phyloP scores from a whole-genome alignment of 306 rosid species.

The Vigna radiata region DNA sequence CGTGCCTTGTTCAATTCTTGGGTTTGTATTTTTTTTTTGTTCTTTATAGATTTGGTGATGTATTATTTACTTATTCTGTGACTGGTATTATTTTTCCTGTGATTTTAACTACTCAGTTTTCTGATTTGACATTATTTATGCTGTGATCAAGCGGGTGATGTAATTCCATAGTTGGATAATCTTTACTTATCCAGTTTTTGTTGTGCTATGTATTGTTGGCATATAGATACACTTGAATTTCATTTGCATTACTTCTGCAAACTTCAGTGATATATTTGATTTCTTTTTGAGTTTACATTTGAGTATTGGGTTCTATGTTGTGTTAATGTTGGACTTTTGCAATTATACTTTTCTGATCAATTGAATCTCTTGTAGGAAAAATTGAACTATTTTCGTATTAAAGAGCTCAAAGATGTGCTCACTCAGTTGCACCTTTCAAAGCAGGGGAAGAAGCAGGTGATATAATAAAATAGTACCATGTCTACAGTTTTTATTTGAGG shows the following conservation, averaged over 20 bases:
- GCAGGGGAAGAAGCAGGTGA: conserved; percentile 99
- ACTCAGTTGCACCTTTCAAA: conserved; percentile 86
- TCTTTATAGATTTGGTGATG: not conserved
- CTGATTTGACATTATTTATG: not conserved
- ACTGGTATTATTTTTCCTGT: not conserved
- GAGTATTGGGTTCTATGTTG: conserved; percentile 6
- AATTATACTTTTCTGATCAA: conserved; percentile 14
- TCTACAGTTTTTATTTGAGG: conserved; percentile 25
- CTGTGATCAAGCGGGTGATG: not conserved
- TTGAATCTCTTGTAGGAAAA: conserved; percentile 61
- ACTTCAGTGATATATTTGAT: not conserved
- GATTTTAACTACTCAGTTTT: not conserved
- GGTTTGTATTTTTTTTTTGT: not conserved
- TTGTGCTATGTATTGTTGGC: not conserved
- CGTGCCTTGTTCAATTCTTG: conserved; percentile 4
- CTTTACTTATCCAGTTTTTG: not conserved
- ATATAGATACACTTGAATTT: not conserved
- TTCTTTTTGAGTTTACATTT: not conserved
- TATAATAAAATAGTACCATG: conserved; percentile 38
- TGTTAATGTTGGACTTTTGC: conserved; percentile 16
- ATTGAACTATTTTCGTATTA: conserved; percentile 82
- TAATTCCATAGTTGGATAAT: not conserved
- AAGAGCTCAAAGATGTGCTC: conserved; percentile 96
- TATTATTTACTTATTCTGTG: not conserved
- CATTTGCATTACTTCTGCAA: conserved; percentile 26